These are phyloP conservation scores for Pythium phragmitis DNA, from an alignment of 352 stramenopile genomes.

Conservation along the genomic window DNA sequence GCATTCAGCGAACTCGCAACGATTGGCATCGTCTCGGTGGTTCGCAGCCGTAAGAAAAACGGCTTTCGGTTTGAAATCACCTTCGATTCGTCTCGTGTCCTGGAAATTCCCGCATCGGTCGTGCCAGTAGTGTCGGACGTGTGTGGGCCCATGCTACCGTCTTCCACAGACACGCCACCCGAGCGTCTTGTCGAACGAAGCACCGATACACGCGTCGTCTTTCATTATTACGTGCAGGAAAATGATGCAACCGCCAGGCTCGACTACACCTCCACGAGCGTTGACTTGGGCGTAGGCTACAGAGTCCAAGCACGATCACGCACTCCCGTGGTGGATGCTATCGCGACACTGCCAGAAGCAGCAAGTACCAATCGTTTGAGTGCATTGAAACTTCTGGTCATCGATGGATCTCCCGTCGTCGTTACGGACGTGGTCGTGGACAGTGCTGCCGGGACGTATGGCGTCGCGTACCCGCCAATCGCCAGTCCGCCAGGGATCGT, in stretches of 20 bases:
- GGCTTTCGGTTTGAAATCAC: constrained; percentile 54
- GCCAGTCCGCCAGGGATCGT: constrained; percentile 45
- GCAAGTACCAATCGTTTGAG: constrained; percentile 30
- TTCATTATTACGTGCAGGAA: constrained; percentile 53
- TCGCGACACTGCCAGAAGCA: constrained; percentile 33
- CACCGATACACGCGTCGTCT: constrained; percentile 44
- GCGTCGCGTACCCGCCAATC: constrained; percentile 52
- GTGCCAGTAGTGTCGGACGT: constrained; percentile 43
- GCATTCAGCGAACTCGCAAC: constrained; percentile 35
- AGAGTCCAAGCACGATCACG: constrained; percentile 37
- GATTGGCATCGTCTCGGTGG: constrained; percentile 61
- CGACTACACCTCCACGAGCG: constrained; percentile 26
- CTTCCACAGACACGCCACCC: constrained; percentile 29
- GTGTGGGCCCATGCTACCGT: constrained; percentile 50
- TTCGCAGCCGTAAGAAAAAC: constrained; percentile 43
- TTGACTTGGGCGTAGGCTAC: constrained; percentile 29
- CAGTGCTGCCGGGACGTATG: constrained; percentile 50
- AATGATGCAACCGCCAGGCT: constrained; percentile 35
- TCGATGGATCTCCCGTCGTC: constrained; percentile 46
- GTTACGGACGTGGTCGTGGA: constrained; percentile 50
- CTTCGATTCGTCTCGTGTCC: constrained; percentile 47
- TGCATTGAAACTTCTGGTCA: constrained; percentile 32
- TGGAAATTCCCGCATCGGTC: constrained; percentile 44
- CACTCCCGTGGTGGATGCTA: constrained; percentile 34
- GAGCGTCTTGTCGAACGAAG: constrained; percentile 39